Base-by-base conservation (phyloP, 345 rosid species). In the Cardamine chenopodiifolia region DNA sequence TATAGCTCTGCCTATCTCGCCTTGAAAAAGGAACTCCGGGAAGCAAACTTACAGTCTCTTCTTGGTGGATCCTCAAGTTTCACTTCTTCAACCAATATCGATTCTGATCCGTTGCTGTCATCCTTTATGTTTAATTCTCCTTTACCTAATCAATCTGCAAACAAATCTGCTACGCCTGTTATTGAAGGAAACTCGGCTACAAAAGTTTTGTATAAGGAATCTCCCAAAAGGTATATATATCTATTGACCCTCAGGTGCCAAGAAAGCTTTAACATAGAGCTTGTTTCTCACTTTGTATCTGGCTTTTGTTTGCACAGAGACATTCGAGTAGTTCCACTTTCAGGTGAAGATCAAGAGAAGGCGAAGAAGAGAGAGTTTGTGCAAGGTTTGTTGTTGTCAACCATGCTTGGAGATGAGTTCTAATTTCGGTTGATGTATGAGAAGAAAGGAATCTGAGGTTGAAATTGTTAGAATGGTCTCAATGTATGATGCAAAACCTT, bases 31-130 rank as follows among this genome's bases (percentile, higher is more conserved):
- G 94, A 87, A 80, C 80, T 85, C 53, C 87, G 87, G 4, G 92
- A 92, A 34, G 90, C 92, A 56, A 87, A 82, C 74, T 62, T 86
- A 62, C 92, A 87, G 47, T 79, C 95, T 70, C 86, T 87, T 75
- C 85, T 82, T 18, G 86, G 86, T 40, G 95, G 92, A 52, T 86
- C 97, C 14, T 82, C 86, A 5, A 78, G 35, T 77, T 61, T 82
- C 53, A 58, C 83, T 77, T 82, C 90, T 25, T 80, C 90, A 20
- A 78, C 86, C 50, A 87, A 76, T 64, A 68, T 85, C 39, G 94
- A 88, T 49, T 82, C 91, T 47, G 96, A 92, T 81, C 86, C 89
- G 3, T 66, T 92, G 79, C 57, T 92, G 40, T 87, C 95, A 1
- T 86, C 95, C 2, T 90, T 92, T 73, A 84, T 90, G 79, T 79